Base-by-base conservation (phyloP, 441 rosid species). In the Mallotus japonicus region DNA sequence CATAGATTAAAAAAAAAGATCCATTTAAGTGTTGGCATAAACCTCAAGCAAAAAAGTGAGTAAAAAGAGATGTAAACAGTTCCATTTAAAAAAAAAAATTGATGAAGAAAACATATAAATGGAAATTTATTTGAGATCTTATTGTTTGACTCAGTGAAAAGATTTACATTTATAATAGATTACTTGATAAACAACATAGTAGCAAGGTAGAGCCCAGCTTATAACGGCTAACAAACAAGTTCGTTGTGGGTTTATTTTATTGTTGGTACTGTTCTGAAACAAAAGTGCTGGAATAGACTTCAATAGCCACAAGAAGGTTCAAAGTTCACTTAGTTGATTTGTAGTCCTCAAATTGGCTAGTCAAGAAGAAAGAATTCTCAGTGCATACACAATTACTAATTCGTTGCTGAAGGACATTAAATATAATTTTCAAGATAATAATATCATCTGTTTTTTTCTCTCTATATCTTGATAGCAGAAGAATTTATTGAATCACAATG, bases 1-100 rank as follows among this genome's bases (percentile, higher is more conserved):
- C 58, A 34, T 55, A 65, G 11, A 72, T 47, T 47, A 24, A 24
- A 24, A 24, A 57, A 59, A 22, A 8, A 74, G 49, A 70, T 70
- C 14, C 16, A 13, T 8, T 16, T 53, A 34, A 62, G 56, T 16
- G 69, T 37, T 44, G 53, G 32, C 60, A 54, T 37, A 44, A 73
- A 67, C 3, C 71, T 32, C 22, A 72, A 37, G 53, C 37, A 61
- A 61, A 51, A 69, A 7, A 19, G 12, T 34, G 13, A 22, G 50
- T 6, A 40, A 7, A 54, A 65, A 28, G 54, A 61, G 51, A 65
- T 10, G 16, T 37, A 6, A 12, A 9, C 67, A 1, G 20, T 71
- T 28, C 6, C 15, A 63, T 8, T 10, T 9, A 42, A 12, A 47
- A 50, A 12, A 47, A 50, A 12, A 32, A 10, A 0, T 37, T 24